Percentiles rank a stretch among this genome's conserved stretches.
phyloP scores from a whole-genome alignment of 2,329 filamentous ascomycete genomes.

The Aspergillus clavatus region DNA sequence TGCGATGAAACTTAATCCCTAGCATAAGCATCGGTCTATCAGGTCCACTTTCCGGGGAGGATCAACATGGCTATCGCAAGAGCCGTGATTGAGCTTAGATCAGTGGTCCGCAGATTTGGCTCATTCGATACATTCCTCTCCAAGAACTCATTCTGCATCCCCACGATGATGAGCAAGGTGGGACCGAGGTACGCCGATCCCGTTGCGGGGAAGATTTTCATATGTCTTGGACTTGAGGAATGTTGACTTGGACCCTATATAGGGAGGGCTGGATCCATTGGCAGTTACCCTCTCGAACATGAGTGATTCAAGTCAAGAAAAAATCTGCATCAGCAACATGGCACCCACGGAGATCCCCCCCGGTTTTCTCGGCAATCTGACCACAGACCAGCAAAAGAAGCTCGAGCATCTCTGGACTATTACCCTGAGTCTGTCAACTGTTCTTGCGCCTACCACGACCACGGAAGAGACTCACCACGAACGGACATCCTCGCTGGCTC shows the following conservation, averaged over 20 bases:
- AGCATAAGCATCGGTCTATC: too few species aligned
- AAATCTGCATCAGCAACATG: conserved; percentile 5
- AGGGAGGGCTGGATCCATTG: background rate
- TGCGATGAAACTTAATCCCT: too few species aligned
- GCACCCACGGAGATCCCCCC: conserved; percentile 7
- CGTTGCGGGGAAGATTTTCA: background rate
- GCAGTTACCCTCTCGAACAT: background rate
- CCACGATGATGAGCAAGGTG: too few species aligned
- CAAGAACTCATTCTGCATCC: too few species aligned
- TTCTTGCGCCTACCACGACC: conserved; percentile 54
- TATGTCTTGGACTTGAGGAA: background rate
- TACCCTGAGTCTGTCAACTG: conserved; percentile 52
- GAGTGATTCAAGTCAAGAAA: background rate
- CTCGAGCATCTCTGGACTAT: conserved; percentile 78
- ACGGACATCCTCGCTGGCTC: conserved; percentile 31
- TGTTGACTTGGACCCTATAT: background rate
- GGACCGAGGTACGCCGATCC: background rate
- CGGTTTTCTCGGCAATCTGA: conserved; percentile 82
- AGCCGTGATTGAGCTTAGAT: too few species aligned
- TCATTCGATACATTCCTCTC: too few species aligned
- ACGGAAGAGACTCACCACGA: conserved; percentile 39
- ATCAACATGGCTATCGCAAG: too few species aligned
- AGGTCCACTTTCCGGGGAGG: too few species aligned
- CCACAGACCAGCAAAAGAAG: conserved; percentile 77
- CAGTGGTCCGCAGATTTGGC: too few species aligned